These are phyloP conservation scores for Yarrowia deformans DNA, from an alignment of 805 yeast species.

Conservation along the genomic window DNA sequence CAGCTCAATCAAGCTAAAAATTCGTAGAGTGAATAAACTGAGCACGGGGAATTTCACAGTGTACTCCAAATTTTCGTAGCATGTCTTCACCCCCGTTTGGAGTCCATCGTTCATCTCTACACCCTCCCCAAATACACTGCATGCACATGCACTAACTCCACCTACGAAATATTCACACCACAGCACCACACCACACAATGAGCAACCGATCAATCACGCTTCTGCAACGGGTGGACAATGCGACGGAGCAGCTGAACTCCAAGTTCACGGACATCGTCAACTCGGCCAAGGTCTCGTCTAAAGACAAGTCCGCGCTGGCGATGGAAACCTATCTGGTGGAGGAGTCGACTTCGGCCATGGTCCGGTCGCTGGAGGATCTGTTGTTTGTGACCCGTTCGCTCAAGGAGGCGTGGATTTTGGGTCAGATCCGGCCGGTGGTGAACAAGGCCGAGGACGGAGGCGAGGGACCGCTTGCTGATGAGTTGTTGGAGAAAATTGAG, in stretches of 20 bases:
- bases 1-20: too few relatives aligned
- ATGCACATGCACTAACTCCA: background rate
- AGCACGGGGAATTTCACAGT: too few relatives aligned
- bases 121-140: background rate
- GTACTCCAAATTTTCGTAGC: too few relatives aligned
- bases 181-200: background rate
- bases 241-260: constrained; percentile 45
- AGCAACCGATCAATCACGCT: constrained; percentile 34
- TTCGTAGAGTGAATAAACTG: too few relatives aligned
- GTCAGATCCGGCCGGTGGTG: constrained; percentile 49
- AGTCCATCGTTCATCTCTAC: too few relatives aligned
- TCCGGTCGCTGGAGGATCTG: constrained; percentile 52
- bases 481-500: constrained; percentile 18
- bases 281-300: constrained; percentile 47
- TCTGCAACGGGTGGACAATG: constrained; percentile 46
- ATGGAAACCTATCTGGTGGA: constrained; percentile 53
- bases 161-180: too few relatives aligned
- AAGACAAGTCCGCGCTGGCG: constrained; percentile 50
- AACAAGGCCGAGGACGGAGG: constrained; percentile 39
- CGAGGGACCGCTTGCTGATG: constrained; percentile 11
- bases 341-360: constrained; percentile 51
- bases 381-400: constrained; percentile 52
- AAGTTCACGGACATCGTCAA: constrained; percentile 47
- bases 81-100: too few relatives aligned
- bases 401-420: constrained; percentile 56